Evolutionary conservation across 1,139 yeast genomes (phyloP).

Genomic region (Pichia kudriavzevii): DNA sequence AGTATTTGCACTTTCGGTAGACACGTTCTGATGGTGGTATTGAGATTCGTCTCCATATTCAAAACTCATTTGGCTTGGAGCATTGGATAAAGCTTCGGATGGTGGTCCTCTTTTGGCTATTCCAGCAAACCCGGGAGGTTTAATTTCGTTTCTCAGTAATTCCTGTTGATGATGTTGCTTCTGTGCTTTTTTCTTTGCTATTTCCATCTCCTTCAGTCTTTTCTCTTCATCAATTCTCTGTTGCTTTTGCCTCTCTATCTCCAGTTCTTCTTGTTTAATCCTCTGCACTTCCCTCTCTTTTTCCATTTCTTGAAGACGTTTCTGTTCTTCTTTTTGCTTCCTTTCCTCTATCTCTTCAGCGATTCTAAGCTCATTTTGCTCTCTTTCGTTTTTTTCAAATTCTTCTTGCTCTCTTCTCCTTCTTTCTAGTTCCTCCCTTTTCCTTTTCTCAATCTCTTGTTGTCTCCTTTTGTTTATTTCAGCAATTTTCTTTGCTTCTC

Average conservation of each 20-base stretch:
- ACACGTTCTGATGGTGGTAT: constrained; percentile 4
- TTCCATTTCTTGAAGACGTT: constrained; percentile 1
- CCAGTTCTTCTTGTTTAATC: background rate
- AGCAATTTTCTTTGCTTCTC: constrained; percentile 3
- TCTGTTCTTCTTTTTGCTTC: constrained; percentile 4
- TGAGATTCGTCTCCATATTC: constrained; percentile 10
- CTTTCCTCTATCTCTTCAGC: constrained; percentile 5
- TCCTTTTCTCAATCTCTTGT: constrained; percentile 8
- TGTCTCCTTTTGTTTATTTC: constrained; percentile 6
- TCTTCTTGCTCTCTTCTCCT: constrained; percentile 9
- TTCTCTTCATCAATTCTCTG: background rate
- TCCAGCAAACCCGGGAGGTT: background rate
- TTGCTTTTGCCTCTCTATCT: constrained; percentile 2
- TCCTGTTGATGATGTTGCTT: background rate
- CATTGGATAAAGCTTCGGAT: constrained; percentile 8
- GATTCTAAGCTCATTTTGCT: background rate
- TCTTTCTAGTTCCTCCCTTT: constrained; percentile 12
- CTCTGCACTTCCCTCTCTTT: background rate
- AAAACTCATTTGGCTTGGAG: constrained; percentile 14
- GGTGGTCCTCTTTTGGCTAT: constrained; percentile 10
- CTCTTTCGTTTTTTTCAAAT: constrained; percentile 7
- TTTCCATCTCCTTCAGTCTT: background rate
- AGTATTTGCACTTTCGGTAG: constrained; percentile 5
- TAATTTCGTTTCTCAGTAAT: background rate
- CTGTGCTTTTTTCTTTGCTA: constrained; percentile 1